Evolutionary conservation across 495 filamentous ascomycete species (phyloP).

Genomic region (Apodospora peruviana): DNA sequence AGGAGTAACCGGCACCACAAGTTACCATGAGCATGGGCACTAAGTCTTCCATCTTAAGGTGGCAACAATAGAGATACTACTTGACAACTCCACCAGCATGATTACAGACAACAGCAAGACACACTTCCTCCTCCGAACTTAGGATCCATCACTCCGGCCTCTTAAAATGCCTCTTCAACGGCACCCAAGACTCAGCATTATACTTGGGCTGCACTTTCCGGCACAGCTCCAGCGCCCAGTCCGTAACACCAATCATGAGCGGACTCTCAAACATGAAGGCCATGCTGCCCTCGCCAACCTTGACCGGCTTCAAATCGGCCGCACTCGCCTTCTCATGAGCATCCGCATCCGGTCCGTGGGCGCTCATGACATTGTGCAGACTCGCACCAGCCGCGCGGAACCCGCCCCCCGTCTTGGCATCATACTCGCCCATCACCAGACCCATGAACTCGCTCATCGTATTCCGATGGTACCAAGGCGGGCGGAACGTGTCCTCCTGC

Average conservation of each 20-base stretch:
- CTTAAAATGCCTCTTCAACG: slow-evolving; percentile 72
- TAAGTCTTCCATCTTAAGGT: too few species aligned
- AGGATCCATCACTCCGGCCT: too few species aligned
- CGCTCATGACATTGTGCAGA: slow-evolving; percentile 56
- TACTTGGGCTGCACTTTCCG: slow-evolving; percentile 80
- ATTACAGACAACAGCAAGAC: too few species aligned
- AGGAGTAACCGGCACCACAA: too few species aligned
- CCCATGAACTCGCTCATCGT: slow-evolving; percentile 85
- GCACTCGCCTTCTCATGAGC: slow-evolving; percentile 58
- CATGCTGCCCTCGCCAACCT: slow-evolving; percentile 53
- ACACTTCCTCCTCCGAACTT: too few species aligned
- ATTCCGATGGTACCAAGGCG: slow-evolving; percentile 80
- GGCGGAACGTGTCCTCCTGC: slow-evolving; percentile 70
- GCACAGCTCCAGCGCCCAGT: slow-evolving; percentile 82
- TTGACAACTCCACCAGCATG: too few species aligned
- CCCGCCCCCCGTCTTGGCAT: slow-evolving; percentile 46
- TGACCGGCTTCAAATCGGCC: slow-evolving; percentile 47
- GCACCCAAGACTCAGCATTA: slow-evolving; percentile 78
- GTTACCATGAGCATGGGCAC: too few species aligned
- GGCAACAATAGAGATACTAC: too few species aligned
- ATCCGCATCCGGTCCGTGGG: slow-evolving; percentile 56
- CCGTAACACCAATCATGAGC: slow-evolving; percentile 85
- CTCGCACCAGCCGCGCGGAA: slow-evolving; percentile 56
- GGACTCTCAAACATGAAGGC: slow-evolving; percentile 67
- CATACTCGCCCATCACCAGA: slow-evolving; percentile 60